Conservation (phyloP, 305 asterid species). For the Solanum hybrid region DNA sequence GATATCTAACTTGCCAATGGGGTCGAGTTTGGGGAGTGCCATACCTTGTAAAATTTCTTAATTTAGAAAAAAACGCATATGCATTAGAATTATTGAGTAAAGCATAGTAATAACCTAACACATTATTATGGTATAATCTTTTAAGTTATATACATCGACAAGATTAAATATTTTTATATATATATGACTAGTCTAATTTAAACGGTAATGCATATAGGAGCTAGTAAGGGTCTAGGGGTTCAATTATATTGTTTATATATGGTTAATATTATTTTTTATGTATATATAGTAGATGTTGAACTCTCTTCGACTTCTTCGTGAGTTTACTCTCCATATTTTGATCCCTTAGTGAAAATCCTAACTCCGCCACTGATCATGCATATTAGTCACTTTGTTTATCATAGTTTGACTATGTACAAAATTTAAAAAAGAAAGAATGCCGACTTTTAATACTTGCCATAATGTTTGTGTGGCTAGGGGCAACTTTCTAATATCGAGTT, state of each 20-base stretch:
- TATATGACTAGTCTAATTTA: neutral
- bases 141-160: neutral
- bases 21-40: neutral
- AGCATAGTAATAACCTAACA: neutral
- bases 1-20: neutral
- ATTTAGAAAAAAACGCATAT: neutral
- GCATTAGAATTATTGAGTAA: neutral
- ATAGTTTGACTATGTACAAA: neutral
- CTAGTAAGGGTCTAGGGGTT: neutral
- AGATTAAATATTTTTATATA: neutral
- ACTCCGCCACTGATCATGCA: neutral
- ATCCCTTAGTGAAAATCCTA: too few species aligned
- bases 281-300: too few species aligned
- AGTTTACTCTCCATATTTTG: neutral
- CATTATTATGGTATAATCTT: neutral
- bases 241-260: too few species aligned
- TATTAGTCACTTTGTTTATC: neutral
- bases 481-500: too few species aligned
- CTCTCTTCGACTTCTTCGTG: neutral
- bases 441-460: neutral
- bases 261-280: neutral
- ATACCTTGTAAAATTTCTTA: conserved; percentile 3
- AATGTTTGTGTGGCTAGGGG: neutral
- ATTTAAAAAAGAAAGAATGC: neutral
- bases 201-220: neutral